These are phyloP conservation scores for Yarrowia sp. DNA, from an alignment of 805 yeast species.

Conservation along the genomic window DNA sequence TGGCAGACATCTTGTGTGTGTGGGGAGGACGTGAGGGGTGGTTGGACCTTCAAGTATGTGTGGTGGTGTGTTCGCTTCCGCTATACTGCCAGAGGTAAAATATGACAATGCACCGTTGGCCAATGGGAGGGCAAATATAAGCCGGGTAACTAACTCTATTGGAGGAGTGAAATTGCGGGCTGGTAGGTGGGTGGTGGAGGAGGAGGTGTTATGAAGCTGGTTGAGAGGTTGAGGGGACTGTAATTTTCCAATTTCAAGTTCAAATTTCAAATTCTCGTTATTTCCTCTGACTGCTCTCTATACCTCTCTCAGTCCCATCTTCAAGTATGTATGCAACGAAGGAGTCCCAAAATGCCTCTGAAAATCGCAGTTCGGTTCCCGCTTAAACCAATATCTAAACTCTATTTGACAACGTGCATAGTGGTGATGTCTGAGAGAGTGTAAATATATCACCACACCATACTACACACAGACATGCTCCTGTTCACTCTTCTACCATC, in stretches of 20 bases:
- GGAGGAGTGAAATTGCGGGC: neutral
- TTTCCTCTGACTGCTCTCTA: no score
- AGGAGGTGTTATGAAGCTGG: neutral
- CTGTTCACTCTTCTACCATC: conserved; percentile 19
- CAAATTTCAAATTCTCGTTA: no score
- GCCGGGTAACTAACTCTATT: conserved; percentile 38
- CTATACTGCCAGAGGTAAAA: conserved; percentile 15
- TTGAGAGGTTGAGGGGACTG: no score
- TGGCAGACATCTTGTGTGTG: conserved; percentile 38
- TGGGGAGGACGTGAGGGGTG: neutral
- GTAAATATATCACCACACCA: neutral
- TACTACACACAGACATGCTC: conserved; percentile 2
- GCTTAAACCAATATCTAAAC: no score
- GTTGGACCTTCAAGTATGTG: conserved; percentile 3
- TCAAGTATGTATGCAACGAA: no score
- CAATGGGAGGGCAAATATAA: conserved; percentile 31
- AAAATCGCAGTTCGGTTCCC: no score
- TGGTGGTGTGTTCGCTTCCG: conserved; percentile 18
- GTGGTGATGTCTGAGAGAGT: no score
- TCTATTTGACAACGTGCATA: conserved; percentile 13
- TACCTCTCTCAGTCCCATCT: no score
- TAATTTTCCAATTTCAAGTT: no score
- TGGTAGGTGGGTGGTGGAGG: neutral
- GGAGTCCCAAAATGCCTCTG: no score
- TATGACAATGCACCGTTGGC: conserved; percentile 23